These are phyloP conservation scores for Porcisia hertigi DNA, from an alignment of 208 protist genomes.

Conservation along the genomic window DNA sequence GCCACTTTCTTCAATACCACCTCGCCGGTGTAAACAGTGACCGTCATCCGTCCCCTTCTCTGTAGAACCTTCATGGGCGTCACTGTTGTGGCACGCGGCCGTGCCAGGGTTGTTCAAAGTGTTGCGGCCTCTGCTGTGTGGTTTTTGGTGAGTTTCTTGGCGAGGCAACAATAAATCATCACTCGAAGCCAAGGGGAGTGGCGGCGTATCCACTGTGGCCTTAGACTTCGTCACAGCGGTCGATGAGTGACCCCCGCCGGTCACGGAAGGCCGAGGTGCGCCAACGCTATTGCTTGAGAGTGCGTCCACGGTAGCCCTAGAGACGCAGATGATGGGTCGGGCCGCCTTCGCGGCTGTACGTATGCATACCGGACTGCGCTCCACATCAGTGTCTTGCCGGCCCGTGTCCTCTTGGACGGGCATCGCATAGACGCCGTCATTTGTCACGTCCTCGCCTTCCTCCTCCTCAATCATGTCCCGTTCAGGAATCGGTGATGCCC, in stretches of 20 bases:
- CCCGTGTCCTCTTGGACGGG: neutral
- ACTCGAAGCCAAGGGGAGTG: conserved; percentile 17
- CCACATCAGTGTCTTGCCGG: neutral
- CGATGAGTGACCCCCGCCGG: neutral
- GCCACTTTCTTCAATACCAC: neutral
- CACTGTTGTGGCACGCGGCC: conserved; percentile 1
- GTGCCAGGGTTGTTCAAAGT: neutral
- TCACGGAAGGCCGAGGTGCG: neutral
- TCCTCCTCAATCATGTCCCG: conserved; percentile 1
- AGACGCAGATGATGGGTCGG: conserved; percentile 8
- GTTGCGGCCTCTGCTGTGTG: neutral
- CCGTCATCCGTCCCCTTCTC: neutral
- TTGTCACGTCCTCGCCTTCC: neutral
- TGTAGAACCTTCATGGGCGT: neutral
- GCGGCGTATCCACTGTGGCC: conserved; percentile 2
- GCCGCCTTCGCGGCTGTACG: neutral
- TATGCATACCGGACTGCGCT: neutral
- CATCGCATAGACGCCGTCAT: neutral
- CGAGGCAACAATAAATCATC: neutral
- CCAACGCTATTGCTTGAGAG: conserved; percentile 31
- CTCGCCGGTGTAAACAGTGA: neutral
- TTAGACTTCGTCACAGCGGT: neutral
- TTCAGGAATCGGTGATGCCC: neutral
- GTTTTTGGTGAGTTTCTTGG: neutral
- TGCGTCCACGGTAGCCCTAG: neutral